Conservation (phyloP, 2,329 filamentous ascomycete genomes). For the Cladosporium sp. region DNA sequence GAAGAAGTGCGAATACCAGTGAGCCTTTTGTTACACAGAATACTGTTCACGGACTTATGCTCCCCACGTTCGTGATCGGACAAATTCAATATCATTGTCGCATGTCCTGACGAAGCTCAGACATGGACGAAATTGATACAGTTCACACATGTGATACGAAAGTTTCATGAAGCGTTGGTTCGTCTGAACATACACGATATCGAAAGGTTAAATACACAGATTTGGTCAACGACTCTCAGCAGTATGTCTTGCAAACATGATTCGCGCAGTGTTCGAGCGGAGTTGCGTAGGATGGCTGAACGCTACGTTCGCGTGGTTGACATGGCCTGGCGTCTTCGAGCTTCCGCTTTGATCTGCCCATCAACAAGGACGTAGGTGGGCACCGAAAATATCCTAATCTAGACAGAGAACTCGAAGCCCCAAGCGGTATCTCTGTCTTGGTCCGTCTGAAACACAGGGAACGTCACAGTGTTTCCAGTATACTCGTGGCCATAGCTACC, state of each 20-base stretch:
- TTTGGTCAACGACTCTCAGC: too few species aligned
- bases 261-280: too few species aligned
- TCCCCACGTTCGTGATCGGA: background rate
- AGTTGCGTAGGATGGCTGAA: background rate
- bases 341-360: background rate
- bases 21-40: background rate
- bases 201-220: too few species aligned
- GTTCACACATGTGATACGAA: too few species aligned
- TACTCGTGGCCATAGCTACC: slow-evolving; percentile 38
- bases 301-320: background rate
- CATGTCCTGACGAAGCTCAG: too few species aligned
- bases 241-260: too few species aligned
- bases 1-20: background rate
- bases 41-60: background rate
- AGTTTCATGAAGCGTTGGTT: background rate
- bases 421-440: slow-evolving; percentile 40
- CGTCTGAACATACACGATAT: too few species aligned
- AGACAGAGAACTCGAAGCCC: slow-evolving; percentile 42
- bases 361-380: background rate
- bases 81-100: too few species aligned
- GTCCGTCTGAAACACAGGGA: slow-evolving; percentile 40
- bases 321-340: background rate
- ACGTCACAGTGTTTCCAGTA: slow-evolving; percentile 38
- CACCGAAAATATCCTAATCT: background rate
- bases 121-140: too few species aligned